A percentile compares a stretch with the other conserved stretches of the same genome.
Evolutionary conservation across 768 basidiomycete species (phyloP).

Genomic region (Mycena vulgaris): DNA sequence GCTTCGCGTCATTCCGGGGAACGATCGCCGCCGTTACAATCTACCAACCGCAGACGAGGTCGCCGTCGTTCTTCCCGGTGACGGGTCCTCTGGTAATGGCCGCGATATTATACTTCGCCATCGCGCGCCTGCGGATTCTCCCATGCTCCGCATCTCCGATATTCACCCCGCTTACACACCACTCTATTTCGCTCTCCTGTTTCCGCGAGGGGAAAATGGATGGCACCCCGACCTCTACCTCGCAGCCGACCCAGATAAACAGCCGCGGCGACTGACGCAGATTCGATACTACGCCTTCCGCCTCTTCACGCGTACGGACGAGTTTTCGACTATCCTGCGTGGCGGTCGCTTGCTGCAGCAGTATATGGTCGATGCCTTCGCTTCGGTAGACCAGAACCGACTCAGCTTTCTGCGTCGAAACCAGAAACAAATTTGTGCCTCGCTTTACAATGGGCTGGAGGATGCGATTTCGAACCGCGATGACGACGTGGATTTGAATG

Average conservation of each 20-base stretch:
- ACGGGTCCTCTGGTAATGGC: neutral
- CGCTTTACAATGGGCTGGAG: too few species aligned
- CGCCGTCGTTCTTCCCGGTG: conserved; percentile 4
- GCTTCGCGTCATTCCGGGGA: conserved; percentile 5
- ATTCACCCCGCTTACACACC: conserved; percentile 13
- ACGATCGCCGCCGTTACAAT: conserved; percentile 53
- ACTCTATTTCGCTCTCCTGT: conserved; percentile 29
- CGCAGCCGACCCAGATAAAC: neutral
- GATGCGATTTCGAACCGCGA: conserved; percentile 14
- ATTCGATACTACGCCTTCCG: conserved; percentile 48
- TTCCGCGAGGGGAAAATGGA: conserved; percentile 50
- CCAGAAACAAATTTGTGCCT: conserved; percentile 50
- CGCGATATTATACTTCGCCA: conserved; percentile 3
- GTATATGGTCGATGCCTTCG: conserved; percentile 57
- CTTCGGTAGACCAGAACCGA: conserved; percentile 50
- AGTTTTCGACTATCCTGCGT: conserved; percentile 49
- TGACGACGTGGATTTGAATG: conserved; percentile 40
- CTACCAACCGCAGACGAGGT: conserved; percentile 50
- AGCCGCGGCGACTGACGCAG: conserved; percentile 46
- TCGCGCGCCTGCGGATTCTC: neutral
- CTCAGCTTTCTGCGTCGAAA: conserved; percentile 49
- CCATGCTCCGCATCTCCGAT: conserved; percentile 8
- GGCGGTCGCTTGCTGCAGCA: conserved; percentile 56
- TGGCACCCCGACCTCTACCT: conserved; percentile 45
- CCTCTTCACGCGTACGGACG: conserved; percentile 43